Evolutionary conservation across 305 asterid species (phyloP).

Genomic region (Fraxinus velutina): DNA sequence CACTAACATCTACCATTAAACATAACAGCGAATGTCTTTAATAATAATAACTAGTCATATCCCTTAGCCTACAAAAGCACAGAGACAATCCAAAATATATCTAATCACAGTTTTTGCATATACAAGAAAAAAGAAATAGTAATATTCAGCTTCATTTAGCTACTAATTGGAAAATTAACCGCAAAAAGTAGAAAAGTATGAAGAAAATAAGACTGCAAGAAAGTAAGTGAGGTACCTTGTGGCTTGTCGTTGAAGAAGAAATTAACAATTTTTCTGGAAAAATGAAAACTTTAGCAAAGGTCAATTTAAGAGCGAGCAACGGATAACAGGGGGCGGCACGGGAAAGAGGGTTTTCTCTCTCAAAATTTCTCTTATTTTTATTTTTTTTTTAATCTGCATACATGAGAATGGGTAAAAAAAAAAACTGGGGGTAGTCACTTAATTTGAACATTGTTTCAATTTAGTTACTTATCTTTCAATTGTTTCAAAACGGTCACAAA

Average conservation of each 20-base stretch:
- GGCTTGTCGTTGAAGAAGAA: not conserved
- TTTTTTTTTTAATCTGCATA: not conserved
- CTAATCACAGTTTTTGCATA: not conserved
- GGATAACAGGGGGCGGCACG: not conserved
- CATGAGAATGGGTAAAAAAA: too few species aligned
- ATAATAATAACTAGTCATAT: not conserved
- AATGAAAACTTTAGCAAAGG: not conserved
- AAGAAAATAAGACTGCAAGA: not conserved
- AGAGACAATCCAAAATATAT: not conserved
- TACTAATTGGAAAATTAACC: not conserved
- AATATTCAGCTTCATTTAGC: not conserved
- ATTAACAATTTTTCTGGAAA: not conserved
- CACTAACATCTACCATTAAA: not conserved
- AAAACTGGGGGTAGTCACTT: too few species aligned
- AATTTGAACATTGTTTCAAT: not conserved
- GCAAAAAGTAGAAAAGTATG: not conserved
- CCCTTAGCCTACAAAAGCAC: not conserved
- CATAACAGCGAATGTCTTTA: not conserved
- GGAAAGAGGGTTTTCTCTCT: not conserved
- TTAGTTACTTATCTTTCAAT: not conserved
- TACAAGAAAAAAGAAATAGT: not conserved
- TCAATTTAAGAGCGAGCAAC: not conserved
- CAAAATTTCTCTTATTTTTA: not conserved
- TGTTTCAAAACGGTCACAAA: not conserved
- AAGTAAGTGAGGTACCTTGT: not conserved